These are phyloP conservation scores for Colletotrichum sojae DNA, from an alignment of 2,329 filamentous ascomycete genomes.

Conservation along the genomic window DNA sequence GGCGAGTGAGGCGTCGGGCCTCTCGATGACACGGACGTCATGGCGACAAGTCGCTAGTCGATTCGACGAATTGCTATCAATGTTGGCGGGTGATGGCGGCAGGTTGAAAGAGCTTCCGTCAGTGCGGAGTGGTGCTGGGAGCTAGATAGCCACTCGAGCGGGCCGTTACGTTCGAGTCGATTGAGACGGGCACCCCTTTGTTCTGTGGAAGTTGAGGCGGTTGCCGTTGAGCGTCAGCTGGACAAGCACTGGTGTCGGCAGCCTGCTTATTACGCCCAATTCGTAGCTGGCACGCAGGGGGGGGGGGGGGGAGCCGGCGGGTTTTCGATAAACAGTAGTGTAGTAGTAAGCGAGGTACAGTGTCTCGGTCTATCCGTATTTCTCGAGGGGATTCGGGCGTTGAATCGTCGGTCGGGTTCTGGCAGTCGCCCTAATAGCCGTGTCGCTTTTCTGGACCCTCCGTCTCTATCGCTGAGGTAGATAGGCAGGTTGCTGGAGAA, in stretches of 20 bases:
- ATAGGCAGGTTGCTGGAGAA: neutral
- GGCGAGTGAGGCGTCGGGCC: conserved; percentile 56
- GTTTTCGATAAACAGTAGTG: neutral
- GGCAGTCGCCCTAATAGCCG: too few species aligned
- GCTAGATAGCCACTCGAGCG: neutral
- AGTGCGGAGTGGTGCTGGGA: too few species aligned
- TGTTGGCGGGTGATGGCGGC: neutral
- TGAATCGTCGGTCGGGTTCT: conserved; percentile 1
- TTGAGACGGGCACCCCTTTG: conserved; percentile 4
- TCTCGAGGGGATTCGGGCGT: neutral
- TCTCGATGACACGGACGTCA: conserved; percentile 58
- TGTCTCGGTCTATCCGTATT: neutral
- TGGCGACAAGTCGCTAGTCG: conserved; percentile 22
- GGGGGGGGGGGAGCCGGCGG: neutral
- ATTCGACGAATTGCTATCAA: neutral
- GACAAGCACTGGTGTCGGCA: neutral
- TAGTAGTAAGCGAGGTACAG: neutral
- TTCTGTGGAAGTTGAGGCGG: conserved; percentile 1
- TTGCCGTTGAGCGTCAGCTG: conserved; percentile 6
- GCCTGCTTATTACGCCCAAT: conserved; percentile 27
- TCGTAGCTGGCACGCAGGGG: conserved; percentile 18
- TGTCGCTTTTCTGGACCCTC: too few species aligned
- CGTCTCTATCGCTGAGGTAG: too few species aligned
- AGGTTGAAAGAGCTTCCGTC: too few species aligned
- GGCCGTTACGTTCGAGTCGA: conserved; percentile 13